Conservation (phyloP, 345 rosid genomes). For the Salix arbutifolia region DNA sequence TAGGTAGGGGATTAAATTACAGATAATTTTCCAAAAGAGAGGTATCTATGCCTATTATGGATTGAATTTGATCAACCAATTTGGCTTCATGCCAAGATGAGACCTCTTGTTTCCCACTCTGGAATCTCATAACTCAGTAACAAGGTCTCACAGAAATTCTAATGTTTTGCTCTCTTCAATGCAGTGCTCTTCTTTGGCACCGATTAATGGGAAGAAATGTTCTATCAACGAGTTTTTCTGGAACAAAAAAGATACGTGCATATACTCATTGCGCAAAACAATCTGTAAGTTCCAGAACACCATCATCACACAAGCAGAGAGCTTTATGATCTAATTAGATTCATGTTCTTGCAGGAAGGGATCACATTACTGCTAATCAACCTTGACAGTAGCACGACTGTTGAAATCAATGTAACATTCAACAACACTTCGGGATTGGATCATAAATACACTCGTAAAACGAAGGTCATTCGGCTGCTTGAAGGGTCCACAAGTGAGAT, state of each 20-base stretch:
- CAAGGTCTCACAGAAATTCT: not conserved
- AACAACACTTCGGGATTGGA: constrained; percentile 29
- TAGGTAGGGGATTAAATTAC: not conserved
- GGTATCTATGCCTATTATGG: not conserved
- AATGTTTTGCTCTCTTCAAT: constrained; percentile 15
- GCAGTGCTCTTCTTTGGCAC: constrained; percentile 94
- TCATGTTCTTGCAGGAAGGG: constrained; percentile 59
- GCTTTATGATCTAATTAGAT: constrained; percentile 5
- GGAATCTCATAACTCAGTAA: not conserved
- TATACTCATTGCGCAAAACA: constrained; percentile 80
- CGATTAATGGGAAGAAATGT: constrained; percentile 76
- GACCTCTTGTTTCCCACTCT: not conserved
- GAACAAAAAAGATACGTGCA: constrained; percentile 60
- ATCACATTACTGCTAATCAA: constrained; percentile 64
- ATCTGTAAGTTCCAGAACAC: constrained; percentile 44
- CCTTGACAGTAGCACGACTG: constrained; percentile 58
- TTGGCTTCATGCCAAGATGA: not conserved
- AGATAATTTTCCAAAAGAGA: not conserved
- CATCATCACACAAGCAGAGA: not conserved
- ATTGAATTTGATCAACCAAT: not conserved
- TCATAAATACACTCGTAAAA: constrained; percentile 29
- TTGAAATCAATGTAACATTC: constrained; percentile 36
- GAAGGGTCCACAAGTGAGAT: constrained; percentile 16
- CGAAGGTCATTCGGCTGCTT: constrained; percentile 9
- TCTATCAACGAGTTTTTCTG: constrained; percentile 56